These are phyloP conservation scores for Helicostylum pulchrum DNA, from an alignment of 192 early-diverging fungal species.

Conservation along the genomic window DNA sequence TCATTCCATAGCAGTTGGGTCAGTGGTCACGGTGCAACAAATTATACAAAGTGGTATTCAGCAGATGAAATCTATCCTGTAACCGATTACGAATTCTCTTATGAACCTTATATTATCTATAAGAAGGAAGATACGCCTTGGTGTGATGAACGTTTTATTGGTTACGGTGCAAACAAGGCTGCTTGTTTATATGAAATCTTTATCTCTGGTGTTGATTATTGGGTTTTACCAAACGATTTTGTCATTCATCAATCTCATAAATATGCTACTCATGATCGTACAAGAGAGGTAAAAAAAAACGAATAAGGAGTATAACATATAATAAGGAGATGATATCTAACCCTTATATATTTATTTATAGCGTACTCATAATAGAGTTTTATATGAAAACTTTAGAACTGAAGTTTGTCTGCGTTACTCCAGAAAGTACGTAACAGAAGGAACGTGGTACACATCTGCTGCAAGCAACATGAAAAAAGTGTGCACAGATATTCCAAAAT, in stretches of 20 bases:
- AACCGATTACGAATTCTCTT: constrained; percentile 45
- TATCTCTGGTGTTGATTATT: constrained; percentile 48
- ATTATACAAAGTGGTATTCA: constrained; percentile 46
- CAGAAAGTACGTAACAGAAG: constrained; percentile 40
- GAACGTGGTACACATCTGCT: constrained; percentile 29
- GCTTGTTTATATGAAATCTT: constrained; percentile 55
- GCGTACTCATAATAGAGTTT: constrained; percentile 45
- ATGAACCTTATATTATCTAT: constrained; percentile 55
- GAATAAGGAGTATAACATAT: background rate
- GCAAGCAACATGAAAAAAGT: constrained; percentile 40
- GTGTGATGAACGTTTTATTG: constrained; percentile 54
- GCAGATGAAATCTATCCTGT: constrained; percentile 47
- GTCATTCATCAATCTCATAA: constrained; percentile 53
- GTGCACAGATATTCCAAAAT: constrained; percentile 44
- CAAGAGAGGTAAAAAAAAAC: constrained; percentile 42
- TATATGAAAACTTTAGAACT: constrained; percentile 49
- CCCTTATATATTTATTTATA: constrained; percentile 15
- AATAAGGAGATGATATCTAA: background rate
- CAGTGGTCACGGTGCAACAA: constrained; percentile 51
- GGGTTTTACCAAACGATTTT: constrained; percentile 48
- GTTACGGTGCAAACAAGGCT: constrained; percentile 55
- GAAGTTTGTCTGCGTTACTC: constrained; percentile 50
- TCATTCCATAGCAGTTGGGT: constrained; percentile 50
- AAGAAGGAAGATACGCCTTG: constrained; percentile 47
- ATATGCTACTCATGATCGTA: constrained; percentile 43